Evolutionary conservation across 352 stramenopile genomes (phyloP).

Genomic region (Globisporangium yorkense): DNA sequence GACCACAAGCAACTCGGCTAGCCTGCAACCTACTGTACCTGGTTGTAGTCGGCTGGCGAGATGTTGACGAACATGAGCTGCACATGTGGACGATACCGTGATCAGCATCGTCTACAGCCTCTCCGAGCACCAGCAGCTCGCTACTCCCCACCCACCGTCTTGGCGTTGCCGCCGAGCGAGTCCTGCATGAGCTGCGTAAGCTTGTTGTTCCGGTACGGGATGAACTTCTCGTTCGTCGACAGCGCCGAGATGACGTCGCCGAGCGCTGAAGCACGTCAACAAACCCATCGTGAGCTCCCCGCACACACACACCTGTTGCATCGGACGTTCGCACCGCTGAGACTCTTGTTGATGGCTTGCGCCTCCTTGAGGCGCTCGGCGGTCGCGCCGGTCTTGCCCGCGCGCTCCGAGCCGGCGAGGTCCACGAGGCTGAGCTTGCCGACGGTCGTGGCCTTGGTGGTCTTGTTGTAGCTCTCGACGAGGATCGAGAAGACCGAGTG

Average conservation of each 20-base stretch:
- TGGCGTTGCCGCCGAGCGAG: slow-evolving; percentile 90
- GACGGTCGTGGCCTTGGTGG: slow-evolving; percentile 74
- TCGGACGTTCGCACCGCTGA: slow-evolving; percentile 43
- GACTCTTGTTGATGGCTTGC: slow-evolving; percentile 89
- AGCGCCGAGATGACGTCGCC: slow-evolving; percentile 91
- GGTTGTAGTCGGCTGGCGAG: slow-evolving; percentile 86
- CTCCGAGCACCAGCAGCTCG: neutral
- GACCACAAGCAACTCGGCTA: neutral
- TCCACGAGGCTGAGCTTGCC: slow-evolving; percentile 88
- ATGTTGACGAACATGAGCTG: slow-evolving; percentile 91
- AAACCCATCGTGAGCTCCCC: neutral
- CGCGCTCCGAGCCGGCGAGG: slow-evolving; percentile 83
- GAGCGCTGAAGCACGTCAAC: slow-evolving; percentile 32
- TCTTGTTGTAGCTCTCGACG: slow-evolving; percentile 87
- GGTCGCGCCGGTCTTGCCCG: slow-evolving; percentile 82
- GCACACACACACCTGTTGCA: neutral
- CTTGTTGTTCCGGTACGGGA: slow-evolving; percentile 93
- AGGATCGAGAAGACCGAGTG: slow-evolving; percentile 90
- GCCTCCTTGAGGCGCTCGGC: slow-evolving; percentile 83
- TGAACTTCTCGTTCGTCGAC: slow-evolving; percentile 90
- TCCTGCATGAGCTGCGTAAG: slow-evolving; percentile 92
- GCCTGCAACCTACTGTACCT: slow-evolving; percentile 22
- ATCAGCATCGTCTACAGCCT: neutral
- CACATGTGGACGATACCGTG: too few relatives aligned
- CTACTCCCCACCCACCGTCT: slow-evolving; percentile 52